Percentiles rank a stretch among this genome's conserved stretches.
Evolutionary conservation across 345 rosid genomes (phyloP).

Genomic region (Eucalyptus victrix): DNA sequence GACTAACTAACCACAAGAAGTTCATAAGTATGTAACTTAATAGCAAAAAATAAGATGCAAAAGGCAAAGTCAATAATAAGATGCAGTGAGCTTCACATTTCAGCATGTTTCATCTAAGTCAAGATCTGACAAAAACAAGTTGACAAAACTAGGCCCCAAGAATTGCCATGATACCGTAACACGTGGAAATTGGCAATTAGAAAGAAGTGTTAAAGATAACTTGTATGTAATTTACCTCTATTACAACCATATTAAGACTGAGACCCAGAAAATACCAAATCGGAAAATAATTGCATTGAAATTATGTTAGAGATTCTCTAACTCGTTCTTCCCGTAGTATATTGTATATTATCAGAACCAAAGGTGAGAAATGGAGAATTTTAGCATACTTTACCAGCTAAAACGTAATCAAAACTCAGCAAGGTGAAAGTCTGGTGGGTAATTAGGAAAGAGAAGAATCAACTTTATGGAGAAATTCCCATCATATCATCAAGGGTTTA

Average conservation of each 20-base stretch:
- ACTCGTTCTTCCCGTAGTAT: background rate
- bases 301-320: background rate
- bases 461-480: background rate
- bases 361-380: background rate
- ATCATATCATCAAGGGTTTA: background rate
- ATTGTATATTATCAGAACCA: background rate
- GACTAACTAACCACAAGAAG: constrained; percentile 92
- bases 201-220: background rate
- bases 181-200: background rate
- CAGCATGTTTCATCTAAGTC: background rate
- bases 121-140: background rate
- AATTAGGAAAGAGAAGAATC: background rate
- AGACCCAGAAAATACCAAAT: background rate
- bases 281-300: background rate
- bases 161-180: background rate
- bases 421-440: background rate
- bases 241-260: background rate
- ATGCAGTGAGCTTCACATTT: background rate
- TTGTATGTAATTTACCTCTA: background rate
- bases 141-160: background rate
- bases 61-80: background rate
- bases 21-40: constrained; percentile 22
- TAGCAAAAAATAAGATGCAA: background rate
- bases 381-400: background rate
- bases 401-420: background rate